phyloP scores from a whole-genome alignment of 352 stramenopile genomes.

The Phytophthora europaea region DNA sequence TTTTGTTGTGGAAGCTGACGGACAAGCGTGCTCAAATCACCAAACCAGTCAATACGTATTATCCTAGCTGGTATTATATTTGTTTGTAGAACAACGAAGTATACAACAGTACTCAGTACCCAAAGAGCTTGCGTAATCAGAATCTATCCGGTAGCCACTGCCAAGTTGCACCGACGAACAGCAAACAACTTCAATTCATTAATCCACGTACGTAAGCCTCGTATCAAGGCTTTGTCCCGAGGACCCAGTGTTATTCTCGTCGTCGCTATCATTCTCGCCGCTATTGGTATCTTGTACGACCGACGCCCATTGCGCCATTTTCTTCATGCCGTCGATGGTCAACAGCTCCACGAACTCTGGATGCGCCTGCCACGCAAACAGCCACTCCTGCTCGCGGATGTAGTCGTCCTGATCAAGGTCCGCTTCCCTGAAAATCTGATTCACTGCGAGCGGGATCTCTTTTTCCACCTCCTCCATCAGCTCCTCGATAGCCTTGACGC shows the following conservation, averaged over 20 bases:
- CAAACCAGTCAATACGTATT: background rate
- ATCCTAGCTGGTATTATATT: no score
- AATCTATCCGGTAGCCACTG: background rate
- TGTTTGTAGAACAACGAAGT: no score
- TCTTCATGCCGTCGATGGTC: slow-evolving; percentile 89
- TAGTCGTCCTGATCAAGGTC: slow-evolving; percentile 84
- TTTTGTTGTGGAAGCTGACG: background rate
- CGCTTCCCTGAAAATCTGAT: slow-evolving; percentile 85
- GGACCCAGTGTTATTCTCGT: slow-evolving; percentile 38
- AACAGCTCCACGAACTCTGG: slow-evolving; percentile 87
- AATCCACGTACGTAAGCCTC: slow-evolving; percentile 70
- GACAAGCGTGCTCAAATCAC: background rate
- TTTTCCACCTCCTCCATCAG: slow-evolving; percentile 86
- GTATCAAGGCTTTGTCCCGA: slow-evolving; percentile 54
- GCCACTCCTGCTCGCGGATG: slow-evolving; percentile 84
- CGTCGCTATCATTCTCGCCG: slow-evolving; percentile 35
- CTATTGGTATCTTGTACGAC: slow-evolving; percentile 54
- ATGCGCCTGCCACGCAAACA: slow-evolving; percentile 83
- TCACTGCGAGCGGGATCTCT: slow-evolving; percentile 85
- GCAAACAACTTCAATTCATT: slow-evolving; percentile 26
- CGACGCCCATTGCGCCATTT: slow-evolving; percentile 82
- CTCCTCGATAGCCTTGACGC: slow-evolving; percentile 66
- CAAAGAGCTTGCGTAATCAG: background rate
- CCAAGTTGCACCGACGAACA: slow-evolving; percentile 9
- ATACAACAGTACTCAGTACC: no score